phyloP scores from a whole-genome alignment of 2,329 filamentous ascomycete genomes.

The Capronia epimyces region DNA sequence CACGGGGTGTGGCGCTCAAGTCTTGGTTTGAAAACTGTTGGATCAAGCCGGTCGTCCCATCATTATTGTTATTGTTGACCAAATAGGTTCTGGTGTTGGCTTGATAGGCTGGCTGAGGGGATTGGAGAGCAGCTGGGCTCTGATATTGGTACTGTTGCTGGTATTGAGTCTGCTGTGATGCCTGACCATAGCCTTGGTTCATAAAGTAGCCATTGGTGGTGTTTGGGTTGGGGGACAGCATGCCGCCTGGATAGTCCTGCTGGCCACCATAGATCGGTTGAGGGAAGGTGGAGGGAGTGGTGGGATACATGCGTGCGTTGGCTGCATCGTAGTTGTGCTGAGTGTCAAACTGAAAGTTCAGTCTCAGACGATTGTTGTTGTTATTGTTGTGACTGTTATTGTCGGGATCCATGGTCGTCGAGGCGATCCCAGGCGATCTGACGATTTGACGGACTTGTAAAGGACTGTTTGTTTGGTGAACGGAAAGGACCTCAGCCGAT shows the following conservation, averaged over 20 bases:
- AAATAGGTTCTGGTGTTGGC: constrained; percentile 35
- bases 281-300: constrained; percentile 92
- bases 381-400: constrained; percentile 38
- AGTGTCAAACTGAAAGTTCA: constrained; percentile 53
- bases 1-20: constrained; percentile 66
- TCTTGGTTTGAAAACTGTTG: constrained; percentile 98
- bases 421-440: no score
- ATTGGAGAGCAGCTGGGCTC: constrained; percentile 52
- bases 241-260: constrained; percentile 56
- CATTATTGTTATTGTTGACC: constrained; percentile 57
- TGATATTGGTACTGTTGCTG: constrained; percentile 48
- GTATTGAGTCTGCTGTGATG: constrained; percentile 50
- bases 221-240: constrained; percentile 35
- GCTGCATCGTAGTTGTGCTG: constrained; percentile 57
- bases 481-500: constrained; percentile 3
- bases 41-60: constrained; percentile 83
- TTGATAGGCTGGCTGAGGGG: constrained; percentile 52
- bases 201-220: constrained; percentile 55
- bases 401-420: constrained; percentile 48
- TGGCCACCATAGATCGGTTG: constrained; percentile 71
- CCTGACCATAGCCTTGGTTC: constrained; percentile 52
- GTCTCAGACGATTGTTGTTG: constrained; percentile 52
- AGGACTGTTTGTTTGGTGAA: not conserved
- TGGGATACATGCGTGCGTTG: constrained; percentile 68
- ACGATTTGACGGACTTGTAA: not conserved